Base-by-base conservation (phyloP, 176 grass and related monocot species). In the Dendrocalamus sinicus region DNA sequence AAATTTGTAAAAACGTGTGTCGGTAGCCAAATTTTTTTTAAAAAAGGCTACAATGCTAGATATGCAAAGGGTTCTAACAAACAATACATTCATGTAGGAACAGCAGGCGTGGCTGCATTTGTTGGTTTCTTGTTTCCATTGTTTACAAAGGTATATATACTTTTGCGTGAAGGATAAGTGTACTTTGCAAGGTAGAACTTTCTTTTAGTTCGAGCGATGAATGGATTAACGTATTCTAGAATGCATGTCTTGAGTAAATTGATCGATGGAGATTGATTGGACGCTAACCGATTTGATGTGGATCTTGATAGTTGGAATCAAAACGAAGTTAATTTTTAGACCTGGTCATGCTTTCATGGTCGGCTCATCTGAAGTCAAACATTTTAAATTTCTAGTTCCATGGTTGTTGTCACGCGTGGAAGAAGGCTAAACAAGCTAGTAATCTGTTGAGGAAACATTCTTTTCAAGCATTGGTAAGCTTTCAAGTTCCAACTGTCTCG, bases 121-220 rank as follows among this genome's bases (percentile, higher is more conserved):
- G 50, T 51, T 51, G 50, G 4, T 20, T 46, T 10, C 43, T 70
- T n/a, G 20, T 45, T 5, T 23, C 19, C 68, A 45, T 23, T 22
- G 19, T 70, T 70, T 50, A 6, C 50, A 23, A 23, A 35, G 32
- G 0, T 35, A 35, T 35, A 35, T 4, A 35, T 51, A 17, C 70
- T 51, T 73, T 51, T 73, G 70, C 23, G 45, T 73, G 70, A 73
- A 73, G 70, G 6, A 16, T 73, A 9, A 51, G 5, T 52, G 50
- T 50, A 2, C 11, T 48, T 9, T 46, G 45, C 45, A 47, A 12
- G 10, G 12, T 47, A 3, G 2, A 47, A 47, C 9, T 5, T 43
- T 4, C 26, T 7, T 24, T 44, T 26, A 24, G 43, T 47, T 72
- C n/a, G 44, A n/a, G 70, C 4, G 16, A 75, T 20, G 24, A 9